phyloP scores from a whole-genome alignment of 352 stramenopile species.

The Saprolegnia diclina region DNA sequence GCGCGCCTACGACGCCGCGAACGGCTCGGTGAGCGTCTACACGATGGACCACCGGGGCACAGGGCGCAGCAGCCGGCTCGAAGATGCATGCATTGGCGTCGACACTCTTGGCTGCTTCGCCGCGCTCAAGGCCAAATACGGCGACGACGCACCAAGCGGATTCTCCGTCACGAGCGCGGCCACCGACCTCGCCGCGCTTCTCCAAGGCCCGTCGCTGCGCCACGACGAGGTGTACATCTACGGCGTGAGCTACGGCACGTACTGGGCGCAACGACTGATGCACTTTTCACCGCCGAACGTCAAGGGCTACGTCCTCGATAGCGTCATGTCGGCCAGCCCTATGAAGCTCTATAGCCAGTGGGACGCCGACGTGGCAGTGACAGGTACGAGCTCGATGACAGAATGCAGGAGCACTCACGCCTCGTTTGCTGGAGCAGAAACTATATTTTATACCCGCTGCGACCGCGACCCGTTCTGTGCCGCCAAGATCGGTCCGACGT shows the following conservation, averaged over 20 bases:
- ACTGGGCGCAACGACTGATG: slow-evolving; percentile 27
- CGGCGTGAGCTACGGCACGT: slow-evolving; percentile 33
- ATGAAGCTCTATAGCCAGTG: slow-evolving; percentile 44
- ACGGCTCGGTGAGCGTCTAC: slow-evolving; percentile 42
- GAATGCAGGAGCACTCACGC: no score
- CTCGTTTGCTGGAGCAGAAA: not conserved
- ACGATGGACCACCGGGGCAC: slow-evolving; percentile 44
- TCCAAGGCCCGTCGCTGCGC: slow-evolving; percentile 10
- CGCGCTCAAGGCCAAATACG: slow-evolving; percentile 30
- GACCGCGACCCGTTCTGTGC: slow-evolving; percentile 40
- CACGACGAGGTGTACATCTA: slow-evolving; percentile 27
- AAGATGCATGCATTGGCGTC: slow-evolving; percentile 22
- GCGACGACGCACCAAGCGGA: slow-evolving; percentile 27
- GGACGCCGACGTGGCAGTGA: slow-evolving; percentile 60
- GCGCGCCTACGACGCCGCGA: slow-evolving; percentile 8
- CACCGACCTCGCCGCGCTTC: slow-evolving; percentile 33
- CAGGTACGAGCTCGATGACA: slow-evolving; percentile 44
- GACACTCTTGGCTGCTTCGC: slow-evolving; percentile 34
- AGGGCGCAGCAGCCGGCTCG: slow-evolving; percentile 34
- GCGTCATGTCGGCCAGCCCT: slow-evolving; percentile 17
- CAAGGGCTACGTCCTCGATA: slow-evolving; percentile 31
- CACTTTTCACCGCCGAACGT: slow-evolving; percentile 26
- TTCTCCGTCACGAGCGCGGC: slow-evolving; percentile 48
- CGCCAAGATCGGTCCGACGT: not conserved
- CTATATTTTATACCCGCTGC: slow-evolving; percentile 34